Evolutionary conservation across 345 rosid genomes (phyloP), one percentile per base, ranked within the genome.

Genomic region (Citrus glauca): DNA sequence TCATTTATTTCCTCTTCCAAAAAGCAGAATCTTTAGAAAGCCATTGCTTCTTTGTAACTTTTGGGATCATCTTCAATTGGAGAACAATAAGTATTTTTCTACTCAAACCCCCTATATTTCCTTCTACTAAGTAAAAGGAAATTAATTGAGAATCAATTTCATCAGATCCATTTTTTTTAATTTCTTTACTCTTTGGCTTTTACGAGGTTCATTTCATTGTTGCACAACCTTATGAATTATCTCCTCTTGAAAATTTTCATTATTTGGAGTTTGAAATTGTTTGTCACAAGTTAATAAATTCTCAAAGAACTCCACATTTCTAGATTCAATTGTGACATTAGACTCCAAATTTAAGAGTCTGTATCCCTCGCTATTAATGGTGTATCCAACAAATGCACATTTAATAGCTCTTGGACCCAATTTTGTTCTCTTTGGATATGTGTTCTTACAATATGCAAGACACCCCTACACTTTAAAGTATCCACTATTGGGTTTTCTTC

Each of bases 241-340:
- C 7, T 37, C 7, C 1, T 14, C 3, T 55, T 17, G 16, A 9
- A 57, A 13, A 9, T 9, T 4, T 55, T 27, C 66, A 55, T 37
- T 59, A 32, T 4, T 1, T 19, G 1, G 5, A 2, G 6, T n/a
- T 61, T 61, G 1, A 38, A 0, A 2, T n/a, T 25, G 5, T 1
- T 55, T 73, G n/a, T 19, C 9, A 19, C 10, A n/a, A 19, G 32
- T n/a, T 35, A 63, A 25, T 35, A 60, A 20, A n/a, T 65, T 55
- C 32, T 81, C 25, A 81, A 76, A 53, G 11, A 71, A 71, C 3
- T 81, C 66, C 0, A 76, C 77, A 35, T 53, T n/a, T 64, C 4
- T 42, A 27, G 27, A 59, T 74, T 75, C 71, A 2, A 81, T 42
- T 27, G 50, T 81, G n/a, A 59, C 70, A 63, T 66, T 77, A 16